Evolutionary conservation across 495 filamentous ascomycete genomes (phyloP).

Genomic region (Hypomontagnella submonticulosa): DNA sequence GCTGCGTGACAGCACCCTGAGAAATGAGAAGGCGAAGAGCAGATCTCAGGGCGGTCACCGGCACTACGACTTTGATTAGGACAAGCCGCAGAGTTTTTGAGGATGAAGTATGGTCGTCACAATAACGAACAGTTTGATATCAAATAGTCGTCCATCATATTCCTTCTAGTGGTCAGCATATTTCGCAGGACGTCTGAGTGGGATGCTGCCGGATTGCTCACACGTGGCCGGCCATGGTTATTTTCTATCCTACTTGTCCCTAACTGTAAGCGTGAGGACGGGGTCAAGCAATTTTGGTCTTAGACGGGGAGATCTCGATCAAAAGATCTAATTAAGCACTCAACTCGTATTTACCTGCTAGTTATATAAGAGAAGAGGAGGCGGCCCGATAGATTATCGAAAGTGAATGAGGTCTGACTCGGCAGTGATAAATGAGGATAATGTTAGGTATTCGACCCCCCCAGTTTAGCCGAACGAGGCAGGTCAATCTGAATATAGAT

Average conservation of each 20-base stretch:
- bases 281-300: not conserved
- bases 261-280: too few relatives aligned
- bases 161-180: constrained; percentile 13
- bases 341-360: too few relatives aligned
- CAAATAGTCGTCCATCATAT: constrained; percentile 44
- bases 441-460: not conserved
- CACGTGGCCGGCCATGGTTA: constrained; percentile 41
- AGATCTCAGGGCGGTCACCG: constrained; percentile 34
- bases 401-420: too few relatives aligned
- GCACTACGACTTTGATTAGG: constrained; percentile 30
- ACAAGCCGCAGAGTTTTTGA: not conserved
- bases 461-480: constrained; percentile 9
- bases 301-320: not conserved
- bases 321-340: not conserved
- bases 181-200: not conserved
- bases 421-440: constrained; percentile 5
- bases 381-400: too few relatives aligned
- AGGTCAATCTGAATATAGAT: not conserved
- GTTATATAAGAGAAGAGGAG: too few relatives aligned
- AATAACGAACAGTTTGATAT: constrained; percentile 39
- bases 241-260: too few relatives aligned
- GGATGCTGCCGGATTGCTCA: constrained; percentile 10
- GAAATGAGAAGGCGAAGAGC: constrained; percentile 41
- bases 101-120: not conserved
- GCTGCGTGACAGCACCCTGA: constrained; percentile 35